Evolutionary conservation across 83 land plant genomes (phyloP), one percentile per base, ranked within the genome.

Genomic region (Diphasiastrum complanatum): DNA sequence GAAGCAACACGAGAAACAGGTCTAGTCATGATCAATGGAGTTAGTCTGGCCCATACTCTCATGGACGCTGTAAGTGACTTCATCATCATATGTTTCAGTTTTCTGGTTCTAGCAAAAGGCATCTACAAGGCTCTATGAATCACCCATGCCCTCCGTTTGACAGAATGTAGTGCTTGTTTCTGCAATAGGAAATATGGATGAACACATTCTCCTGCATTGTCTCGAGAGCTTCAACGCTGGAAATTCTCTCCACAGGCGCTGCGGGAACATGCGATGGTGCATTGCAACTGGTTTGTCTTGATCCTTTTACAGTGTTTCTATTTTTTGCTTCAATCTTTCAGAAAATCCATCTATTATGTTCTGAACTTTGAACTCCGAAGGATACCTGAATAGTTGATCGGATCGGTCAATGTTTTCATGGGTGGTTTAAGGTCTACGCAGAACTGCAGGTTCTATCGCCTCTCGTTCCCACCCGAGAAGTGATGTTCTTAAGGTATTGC

Each of bases 361-460:
- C 11, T 20, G 23, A 49, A 12, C 22, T 12, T 16, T n/a, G 4
- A n/a, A 3, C 23, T 52, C 56, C 26, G 4, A n/a, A 25, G 23
- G 2, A 12, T 25, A 10, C 18, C 23, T 25, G 10, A 22, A 11
- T 3, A 43, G 8, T 43, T 11, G 0, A 33, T 47, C 14, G 61
- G 31, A 0, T 26, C 46, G 16, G 30, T 38, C 4, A 2, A 46
- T 45, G 41, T 33, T 23, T 27, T 31, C 22, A 35, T n/a, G 27
- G 25, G 32, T 14, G 25, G 20, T 40, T 34, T 5, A 5, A 81
- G 85, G 73, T 80, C 61, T 65, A 75, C 28, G 78, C 78, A 5
- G 95, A 89, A 54, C 81, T 85, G 20, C 95, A 89, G 52, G 74
- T 89, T 11, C 83, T 89, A 1, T 78, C 95, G 0, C 95, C 91